Base-by-base conservation (phyloP, 148 eudicot genomes). In the Fallopia convolvulus region DNA sequence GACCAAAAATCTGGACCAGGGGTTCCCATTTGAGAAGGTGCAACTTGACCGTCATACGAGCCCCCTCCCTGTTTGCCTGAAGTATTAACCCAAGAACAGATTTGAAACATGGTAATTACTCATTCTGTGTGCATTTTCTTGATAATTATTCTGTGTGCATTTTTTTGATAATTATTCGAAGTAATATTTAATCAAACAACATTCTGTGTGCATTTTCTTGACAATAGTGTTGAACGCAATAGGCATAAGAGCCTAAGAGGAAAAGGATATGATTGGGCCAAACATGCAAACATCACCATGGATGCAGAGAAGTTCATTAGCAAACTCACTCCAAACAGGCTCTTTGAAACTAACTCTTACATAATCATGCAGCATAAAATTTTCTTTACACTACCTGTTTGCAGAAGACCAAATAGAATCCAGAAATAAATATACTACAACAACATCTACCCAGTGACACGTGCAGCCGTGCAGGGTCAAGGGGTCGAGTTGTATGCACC, bases 1-100 rank as follows among this genome's bases (percentile, higher is more conserved):
- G 94, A 86, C 98, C 98, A 93, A 79, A 93, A 93, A 76, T 83
- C 80, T 66, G 98, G 93, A 76, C 98, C 98, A 3, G 98, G 94
- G 33, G 94, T 78, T 74, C 77, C 84, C 48, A 44, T 83, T 52
- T 30, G 76, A 48, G 80, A 75, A 70, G 68, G 78, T 76, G 76
- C 72, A 21, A 85, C 76, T 36, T 76, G 80, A 73, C 78, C 56
- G 33, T 74, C 46, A 36, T 76, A 71, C 5, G 65, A 77, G 75
- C 73, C 81, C 76, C 80, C 79, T 39, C 41, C 75, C 55, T 80
- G 61, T 53, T 73, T 71, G 47, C 79, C 82, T 78, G 82, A 60
- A 20, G 21, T 14, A 52, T 52, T 52, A 52, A 17, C 46, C 46
- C 5, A 42, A 42, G 46, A 42, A 6, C 18, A 50, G n/a, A 55